Percentiles rank a stretch among this genome's conserved stretches.
phyloP scores from a whole-genome alignment of 2,329 filamentous ascomycete genomes.

The Alternaria sp. region DNA sequence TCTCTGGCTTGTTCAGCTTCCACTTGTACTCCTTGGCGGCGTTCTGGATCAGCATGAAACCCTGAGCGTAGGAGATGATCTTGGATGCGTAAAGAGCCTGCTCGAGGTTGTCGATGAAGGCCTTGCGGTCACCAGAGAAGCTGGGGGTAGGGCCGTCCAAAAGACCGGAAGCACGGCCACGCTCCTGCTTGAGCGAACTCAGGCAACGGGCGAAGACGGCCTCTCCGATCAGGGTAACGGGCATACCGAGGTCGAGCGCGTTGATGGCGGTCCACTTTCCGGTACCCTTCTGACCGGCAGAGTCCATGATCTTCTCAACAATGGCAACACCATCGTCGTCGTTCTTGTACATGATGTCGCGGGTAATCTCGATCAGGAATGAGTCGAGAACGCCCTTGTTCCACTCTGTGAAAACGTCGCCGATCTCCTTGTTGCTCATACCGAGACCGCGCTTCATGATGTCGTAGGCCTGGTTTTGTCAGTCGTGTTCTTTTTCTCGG shows the following conservation, averaged over 20 bases:
- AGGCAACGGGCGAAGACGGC: constrained; percentile 94
- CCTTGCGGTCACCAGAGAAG: constrained; percentile 89
- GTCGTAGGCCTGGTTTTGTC: constrained; percentile 81
- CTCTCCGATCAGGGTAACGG: constrained; percentile 97
- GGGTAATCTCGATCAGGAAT: constrained; percentile 99
- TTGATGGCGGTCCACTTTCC: constrained; percentile 99
- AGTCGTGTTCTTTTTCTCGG: constrained; percentile 5
- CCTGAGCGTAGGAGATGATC: constrained; percentile 99
- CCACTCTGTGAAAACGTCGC: constrained; percentile 93
- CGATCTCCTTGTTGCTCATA: constrained; percentile 90
- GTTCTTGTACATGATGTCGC: constrained; percentile 98
- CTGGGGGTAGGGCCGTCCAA: constrained; percentile 79
- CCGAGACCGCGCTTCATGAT: constrained; percentile 99
- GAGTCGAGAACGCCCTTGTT: constrained; percentile 97
- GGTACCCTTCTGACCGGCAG: constrained; percentile 98
- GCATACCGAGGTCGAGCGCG: constrained; percentile 97
- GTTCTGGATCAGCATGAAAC: constrained; percentile 99
- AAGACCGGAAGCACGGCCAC: constrained; percentile 78
- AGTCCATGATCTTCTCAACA: constrained; percentile 98
- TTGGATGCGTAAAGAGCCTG: constrained; percentile 99
- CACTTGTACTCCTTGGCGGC: constrained; percentile 94
- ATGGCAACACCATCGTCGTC: constrained; percentile 91
- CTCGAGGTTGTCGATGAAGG: constrained; percentile 96
- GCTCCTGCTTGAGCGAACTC: constrained; percentile 93
- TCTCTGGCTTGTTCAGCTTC: constrained; percentile 99